These are phyloP conservation scores for Karstenula rhodostoma DNA, from an alignment of 2,329 filamentous ascomycete genomes.

Conservation along the genomic window DNA sequence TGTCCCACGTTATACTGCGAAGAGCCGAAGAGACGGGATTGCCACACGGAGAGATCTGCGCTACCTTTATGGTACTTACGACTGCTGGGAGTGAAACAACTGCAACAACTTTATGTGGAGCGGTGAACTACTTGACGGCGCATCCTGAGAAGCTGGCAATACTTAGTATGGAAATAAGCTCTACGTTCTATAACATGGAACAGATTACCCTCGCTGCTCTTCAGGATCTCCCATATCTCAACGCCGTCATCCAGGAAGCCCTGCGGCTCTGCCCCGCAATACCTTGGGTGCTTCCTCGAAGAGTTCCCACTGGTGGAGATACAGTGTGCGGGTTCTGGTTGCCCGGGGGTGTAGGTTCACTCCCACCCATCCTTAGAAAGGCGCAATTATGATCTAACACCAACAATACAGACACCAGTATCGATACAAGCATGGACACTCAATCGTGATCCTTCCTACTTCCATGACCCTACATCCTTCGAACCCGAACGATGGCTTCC, in stretches of 20 bases:
- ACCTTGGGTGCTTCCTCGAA: background rate
- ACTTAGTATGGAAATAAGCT: constrained; percentile 18
- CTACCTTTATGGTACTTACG: constrained; percentile 41
- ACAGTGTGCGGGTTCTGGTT: background rate
- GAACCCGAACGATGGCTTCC: constrained; percentile 15
- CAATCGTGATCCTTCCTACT: background rate
- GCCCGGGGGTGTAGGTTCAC: background rate
- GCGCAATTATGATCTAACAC: background rate
- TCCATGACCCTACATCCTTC: constrained; percentile 1
- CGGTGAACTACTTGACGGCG: constrained; percentile 31
- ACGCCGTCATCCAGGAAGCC: constrained; percentile 23
- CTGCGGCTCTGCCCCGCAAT: constrained; percentile 20
- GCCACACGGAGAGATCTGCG: constrained; percentile 38
- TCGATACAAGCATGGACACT: background rate
- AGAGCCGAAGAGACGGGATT: background rate
- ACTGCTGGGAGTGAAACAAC: constrained; percentile 53
- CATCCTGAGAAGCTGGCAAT: constrained; percentile 2
- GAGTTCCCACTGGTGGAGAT: background rate
- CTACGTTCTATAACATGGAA: background rate
- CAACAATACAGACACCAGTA: background rate
- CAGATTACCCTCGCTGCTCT: constrained; percentile 12
- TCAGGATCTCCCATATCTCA: constrained; percentile 22
- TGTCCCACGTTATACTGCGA: background rate
- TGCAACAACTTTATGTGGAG: constrained; percentile 43
- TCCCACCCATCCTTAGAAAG: background rate